Conservation (phyloP, 495 filamentous ascomycete genomes). For the Podospora comata region DNA sequence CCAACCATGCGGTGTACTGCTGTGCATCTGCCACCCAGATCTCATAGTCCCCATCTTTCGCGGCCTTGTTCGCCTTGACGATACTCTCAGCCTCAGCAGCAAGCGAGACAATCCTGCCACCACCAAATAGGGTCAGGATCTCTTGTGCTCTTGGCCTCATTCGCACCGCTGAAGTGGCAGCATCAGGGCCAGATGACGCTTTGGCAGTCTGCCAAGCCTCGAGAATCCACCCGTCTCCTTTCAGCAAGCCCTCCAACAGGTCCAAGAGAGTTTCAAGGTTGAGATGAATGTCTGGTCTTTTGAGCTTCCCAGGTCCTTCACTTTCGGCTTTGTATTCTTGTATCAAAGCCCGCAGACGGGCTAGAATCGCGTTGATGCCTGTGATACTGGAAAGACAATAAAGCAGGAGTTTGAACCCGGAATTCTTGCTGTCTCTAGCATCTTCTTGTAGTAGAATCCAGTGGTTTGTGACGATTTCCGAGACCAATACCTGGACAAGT, state of each 20-base stretch:
- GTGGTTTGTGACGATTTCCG: constrained; percentile 68
- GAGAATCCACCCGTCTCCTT: constrained; percentile 50
- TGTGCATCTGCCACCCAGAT: constrained; percentile 66
- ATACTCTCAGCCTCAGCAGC: constrained; percentile 72
- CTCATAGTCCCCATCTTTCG: constrained; percentile 16
- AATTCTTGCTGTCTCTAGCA: constrained; percentile 25
- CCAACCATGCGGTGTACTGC: constrained; percentile 72
- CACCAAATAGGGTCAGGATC: constrained; percentile 55
- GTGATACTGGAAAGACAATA: constrained; percentile 67
- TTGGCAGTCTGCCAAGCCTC: constrained; percentile 46
- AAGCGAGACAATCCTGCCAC: constrained; percentile 67
- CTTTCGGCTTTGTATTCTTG: constrained; percentile 39
- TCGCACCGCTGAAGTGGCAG: constrained; percentile 17
- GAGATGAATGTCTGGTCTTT: constrained; percentile 36
- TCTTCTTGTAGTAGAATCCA: constrained; percentile 61
- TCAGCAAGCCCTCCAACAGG: constrained; percentile 53
- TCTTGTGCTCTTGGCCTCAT: constrained; percentile 37
- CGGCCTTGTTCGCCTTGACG: constrained; percentile 29
- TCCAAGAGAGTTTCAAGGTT: constrained; percentile 44
- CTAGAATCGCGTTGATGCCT: constrained; percentile 67
- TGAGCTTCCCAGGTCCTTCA: constrained; percentile 30
- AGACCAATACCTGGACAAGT: constrained; percentile 66
- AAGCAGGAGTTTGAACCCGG: constrained; percentile 49
- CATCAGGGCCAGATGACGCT: background rate
- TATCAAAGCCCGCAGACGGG: constrained; percentile 54